These are phyloP conservation scores for Graphilbum fragrans DNA, from an alignment of 2,329 filamentous ascomycete genomes.

Conservation along the genomic window DNA sequence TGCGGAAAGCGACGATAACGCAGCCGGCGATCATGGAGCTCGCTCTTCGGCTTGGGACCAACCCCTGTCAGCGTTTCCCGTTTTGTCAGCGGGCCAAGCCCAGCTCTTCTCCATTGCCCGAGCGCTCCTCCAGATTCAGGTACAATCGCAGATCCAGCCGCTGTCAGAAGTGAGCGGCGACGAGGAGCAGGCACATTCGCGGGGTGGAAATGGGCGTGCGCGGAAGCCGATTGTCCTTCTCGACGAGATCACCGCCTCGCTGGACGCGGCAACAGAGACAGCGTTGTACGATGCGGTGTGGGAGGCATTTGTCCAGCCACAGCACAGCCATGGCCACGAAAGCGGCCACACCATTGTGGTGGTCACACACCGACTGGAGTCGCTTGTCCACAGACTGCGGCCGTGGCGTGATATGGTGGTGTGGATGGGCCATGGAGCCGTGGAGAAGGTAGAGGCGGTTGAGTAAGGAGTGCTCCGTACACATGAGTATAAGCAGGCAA, in stretches of 20 bases:
- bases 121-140: constrained; percentile 5
- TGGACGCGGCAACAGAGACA: constrained; percentile 7
- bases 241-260: constrained; percentile 9
- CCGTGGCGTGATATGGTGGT: constrained; percentile 3
- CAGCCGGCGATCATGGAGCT: no score
- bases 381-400: constrained; percentile 1
- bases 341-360: constrained; percentile 7
- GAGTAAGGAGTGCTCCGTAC: no score
- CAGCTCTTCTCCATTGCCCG: constrained; percentile 9
- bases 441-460: constrained; percentile 3
- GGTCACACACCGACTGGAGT: constrained; percentile 7
- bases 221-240: constrained; percentile 6
- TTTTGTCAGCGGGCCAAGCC: constrained; percentile 7
- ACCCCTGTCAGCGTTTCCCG: constrained; percentile 4
- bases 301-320: constrained; percentile 4
- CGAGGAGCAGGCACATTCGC: no score
- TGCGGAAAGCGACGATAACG: no score
- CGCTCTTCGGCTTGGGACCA: constrained; percentile 6
- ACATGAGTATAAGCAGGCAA: no score
- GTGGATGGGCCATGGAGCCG: constrained; percentile 1
- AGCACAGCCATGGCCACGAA: not conserved
- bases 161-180: no score
- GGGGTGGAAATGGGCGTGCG: not conserved
- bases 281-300: constrained; percentile 6
- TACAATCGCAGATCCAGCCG: not conserved